Evolutionary conservation across 768 basidiomycete species (phyloP).

Genomic region (Termitomyces heimii): DNA sequence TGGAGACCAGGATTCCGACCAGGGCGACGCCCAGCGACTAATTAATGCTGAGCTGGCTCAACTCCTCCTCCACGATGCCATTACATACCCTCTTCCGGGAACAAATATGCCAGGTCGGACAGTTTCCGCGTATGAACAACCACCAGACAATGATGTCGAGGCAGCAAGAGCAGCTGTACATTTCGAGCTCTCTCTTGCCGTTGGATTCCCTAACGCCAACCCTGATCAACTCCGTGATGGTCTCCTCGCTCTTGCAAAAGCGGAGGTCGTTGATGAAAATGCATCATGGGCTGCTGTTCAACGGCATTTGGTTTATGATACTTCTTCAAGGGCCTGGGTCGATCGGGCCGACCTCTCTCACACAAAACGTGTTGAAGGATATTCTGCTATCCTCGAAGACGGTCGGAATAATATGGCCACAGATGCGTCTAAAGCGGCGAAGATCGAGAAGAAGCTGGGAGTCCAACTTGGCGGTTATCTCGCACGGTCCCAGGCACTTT

Average conservation of each 20-base stretch:
- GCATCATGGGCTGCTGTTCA: slow-evolving; percentile 71
- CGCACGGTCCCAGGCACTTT: slow-evolving; percentile 60
- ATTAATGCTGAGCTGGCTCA: slow-evolving; percentile 74
- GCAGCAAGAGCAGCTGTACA: slow-evolving; percentile 70
- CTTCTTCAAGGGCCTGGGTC: slow-evolving; percentile 55
- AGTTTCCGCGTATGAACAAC: slow-evolving; percentile 61
- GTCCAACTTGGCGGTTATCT: slow-evolving; percentile 91
- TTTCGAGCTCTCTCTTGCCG: slow-evolving; percentile 67
- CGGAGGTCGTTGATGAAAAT: slow-evolving; percentile 53
- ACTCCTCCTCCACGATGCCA: slow-evolving; percentile 83
- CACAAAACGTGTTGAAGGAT: slow-evolving; percentile 60
- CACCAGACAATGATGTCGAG: slow-evolving; percentile 71
- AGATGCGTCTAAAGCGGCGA: slow-evolving; percentile 76
- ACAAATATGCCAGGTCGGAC: slow-evolving; percentile 72
- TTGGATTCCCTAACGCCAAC: slow-evolving; percentile 83
- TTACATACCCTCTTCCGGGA: slow-evolving; percentile 84
- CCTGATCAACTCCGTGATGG: slow-evolving; percentile 77
- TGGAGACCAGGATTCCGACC: slow-evolving; percentile 32
- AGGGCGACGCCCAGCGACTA: slow-evolving; percentile 49
- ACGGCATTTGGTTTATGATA: slow-evolving; percentile 58
- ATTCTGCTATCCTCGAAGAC: slow-evolving; percentile 52
- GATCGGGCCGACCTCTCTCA: slow-evolving; percentile 51
- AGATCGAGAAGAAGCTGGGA: slow-evolving; percentile 86
- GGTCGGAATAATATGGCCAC: slow-evolving; percentile 68
- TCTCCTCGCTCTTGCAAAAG: slow-evolving; percentile 55